Evolutionary conservation across 305 asterid genomes (phyloP).

Genomic region (Fraxinus angustifolia): DNA sequence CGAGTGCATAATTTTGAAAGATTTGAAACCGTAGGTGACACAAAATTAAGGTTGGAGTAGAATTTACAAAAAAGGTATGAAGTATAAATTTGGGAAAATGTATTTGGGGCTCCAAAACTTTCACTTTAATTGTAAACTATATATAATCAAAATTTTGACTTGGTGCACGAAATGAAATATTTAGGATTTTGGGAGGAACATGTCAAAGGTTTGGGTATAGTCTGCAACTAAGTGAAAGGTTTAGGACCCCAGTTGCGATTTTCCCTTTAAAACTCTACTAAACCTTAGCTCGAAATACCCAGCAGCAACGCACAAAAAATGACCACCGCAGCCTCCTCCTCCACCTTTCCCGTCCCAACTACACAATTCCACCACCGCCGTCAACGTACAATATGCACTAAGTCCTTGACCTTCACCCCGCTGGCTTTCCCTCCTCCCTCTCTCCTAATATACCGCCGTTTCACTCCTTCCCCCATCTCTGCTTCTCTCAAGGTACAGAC

Average conservation of each 20-base stretch:
- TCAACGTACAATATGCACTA: conserved; percentile 26
- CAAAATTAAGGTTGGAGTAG: too few species aligned
- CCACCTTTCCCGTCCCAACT: conserved; percentile 37
- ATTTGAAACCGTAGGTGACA: too few species aligned
- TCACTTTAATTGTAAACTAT: background rate
- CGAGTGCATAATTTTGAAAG: too few species aligned
- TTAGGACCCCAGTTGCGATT: background rate
- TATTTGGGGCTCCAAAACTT: background rate
- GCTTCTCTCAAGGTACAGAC: conserved; percentile 56
- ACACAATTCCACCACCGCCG: conserved; percentile 34
- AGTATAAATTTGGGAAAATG: background rate
- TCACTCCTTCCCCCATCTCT: conserved; percentile 34
- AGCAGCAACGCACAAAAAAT: conserved; percentile 25
- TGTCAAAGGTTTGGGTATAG: background rate
- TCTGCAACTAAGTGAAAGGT: background rate
- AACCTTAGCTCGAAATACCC: background rate
- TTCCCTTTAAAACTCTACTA: background rate
- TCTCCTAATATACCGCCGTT: conserved; percentile 26
- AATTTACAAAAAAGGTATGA: too few species aligned
- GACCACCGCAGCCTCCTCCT: conserved; percentile 48
- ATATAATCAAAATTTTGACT: background rate
- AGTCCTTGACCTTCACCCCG: conserved; percentile 21
- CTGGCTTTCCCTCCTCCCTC: conserved; percentile 23
- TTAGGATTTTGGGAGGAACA: background rate
- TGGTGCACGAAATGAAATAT: background rate